phyloP scores from a whole-genome alignment of 768 basidiomycete genomes.

The Dendrothele bispora region DNA sequence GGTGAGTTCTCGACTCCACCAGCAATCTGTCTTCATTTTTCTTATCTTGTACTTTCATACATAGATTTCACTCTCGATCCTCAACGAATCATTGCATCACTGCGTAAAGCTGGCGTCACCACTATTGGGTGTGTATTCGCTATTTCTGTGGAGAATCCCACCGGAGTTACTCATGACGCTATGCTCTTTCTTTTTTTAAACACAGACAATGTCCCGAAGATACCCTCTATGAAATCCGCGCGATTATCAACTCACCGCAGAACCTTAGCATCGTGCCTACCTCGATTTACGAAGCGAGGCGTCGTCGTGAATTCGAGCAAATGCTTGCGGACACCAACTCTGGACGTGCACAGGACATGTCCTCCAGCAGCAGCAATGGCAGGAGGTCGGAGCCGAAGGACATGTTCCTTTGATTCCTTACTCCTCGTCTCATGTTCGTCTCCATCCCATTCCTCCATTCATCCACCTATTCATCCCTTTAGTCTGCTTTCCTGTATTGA shows the following conservation, averaged over 20 bases:
- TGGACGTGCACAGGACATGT: too few relatives aligned
- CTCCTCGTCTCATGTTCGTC: too few relatives aligned
- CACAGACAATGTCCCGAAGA: conserved; percentile 4
- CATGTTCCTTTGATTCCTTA: too few relatives aligned
- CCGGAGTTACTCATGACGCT: too few relatives aligned
- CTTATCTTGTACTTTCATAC: not conserved
- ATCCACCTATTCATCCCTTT: too few relatives aligned
- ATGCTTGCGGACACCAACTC: too few relatives aligned
- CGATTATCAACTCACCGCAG: not conserved
- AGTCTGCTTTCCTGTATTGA: too few relatives aligned
- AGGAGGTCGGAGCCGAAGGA: too few relatives aligned
- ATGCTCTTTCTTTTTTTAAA: not conserved
- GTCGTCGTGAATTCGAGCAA: too few relatives aligned
- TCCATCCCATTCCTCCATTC: too few relatives aligned
- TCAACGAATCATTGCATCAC: not conserved
- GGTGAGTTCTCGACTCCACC: not conserved
- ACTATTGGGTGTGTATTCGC: not conserved
- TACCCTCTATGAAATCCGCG: conserved; percentile 1
- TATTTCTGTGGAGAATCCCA: not conserved
- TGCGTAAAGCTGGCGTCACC: not conserved
- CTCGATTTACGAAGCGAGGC: not conserved
- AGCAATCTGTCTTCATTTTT: not conserved
- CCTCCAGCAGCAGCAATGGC: too few relatives aligned
- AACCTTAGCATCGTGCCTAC: conserved; percentile 3
- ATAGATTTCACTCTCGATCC: conserved; percentile 1